Evolutionary conservation across 2,329 filamentous ascomycete species (phyloP).

Genomic region (Aspergillus unguis): DNA sequence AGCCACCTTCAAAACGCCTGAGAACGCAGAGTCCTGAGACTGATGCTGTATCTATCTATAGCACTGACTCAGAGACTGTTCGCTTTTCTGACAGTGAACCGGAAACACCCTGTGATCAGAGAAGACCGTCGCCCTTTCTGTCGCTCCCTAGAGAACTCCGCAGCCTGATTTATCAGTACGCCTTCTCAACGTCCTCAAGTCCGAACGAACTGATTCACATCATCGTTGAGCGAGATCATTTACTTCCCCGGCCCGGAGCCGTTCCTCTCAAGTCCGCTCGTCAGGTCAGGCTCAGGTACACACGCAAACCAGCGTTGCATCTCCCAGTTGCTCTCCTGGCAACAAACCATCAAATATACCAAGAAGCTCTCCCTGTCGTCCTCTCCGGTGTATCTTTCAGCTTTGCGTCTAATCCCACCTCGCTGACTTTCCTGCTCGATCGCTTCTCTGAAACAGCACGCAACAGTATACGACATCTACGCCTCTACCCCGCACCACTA

Average conservation of each 20-base stretch:
- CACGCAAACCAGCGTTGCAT: not conserved
- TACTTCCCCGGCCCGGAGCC: not conserved
- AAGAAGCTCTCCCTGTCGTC: slow-evolving; percentile 6
- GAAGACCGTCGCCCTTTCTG: not conserved
- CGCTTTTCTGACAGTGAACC: not conserved
- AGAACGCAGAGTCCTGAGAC: not conserved
- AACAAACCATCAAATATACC: slow-evolving; percentile 9
- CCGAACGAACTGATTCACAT: slow-evolving; percentile 1
- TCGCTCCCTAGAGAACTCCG: slow-evolving; percentile 9
- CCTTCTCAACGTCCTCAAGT: not conserved
- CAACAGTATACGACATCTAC: slow-evolving; percentile 7
- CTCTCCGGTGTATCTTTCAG: slow-evolving; percentile 1
- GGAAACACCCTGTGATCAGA: not conserved
- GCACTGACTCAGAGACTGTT: slow-evolving; percentile 1
- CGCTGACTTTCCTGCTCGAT: slow-evolving; percentile 1
- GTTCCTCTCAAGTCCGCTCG: not conserved
- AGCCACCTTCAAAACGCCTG: not conserved
- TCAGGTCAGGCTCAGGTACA: slow-evolving; percentile 5
- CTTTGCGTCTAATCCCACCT: not conserved
- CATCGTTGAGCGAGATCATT: not conserved
- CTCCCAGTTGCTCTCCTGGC: not conserved
- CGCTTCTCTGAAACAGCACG: slow-evolving; percentile 5
- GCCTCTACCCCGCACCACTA: slow-evolving; percentile 5
- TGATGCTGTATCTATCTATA: not conserved
- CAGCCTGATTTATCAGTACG: slow-evolving; percentile 7